Conservation (phyloP, 805 yeast species). For the Yarrowia sp. region DNA sequence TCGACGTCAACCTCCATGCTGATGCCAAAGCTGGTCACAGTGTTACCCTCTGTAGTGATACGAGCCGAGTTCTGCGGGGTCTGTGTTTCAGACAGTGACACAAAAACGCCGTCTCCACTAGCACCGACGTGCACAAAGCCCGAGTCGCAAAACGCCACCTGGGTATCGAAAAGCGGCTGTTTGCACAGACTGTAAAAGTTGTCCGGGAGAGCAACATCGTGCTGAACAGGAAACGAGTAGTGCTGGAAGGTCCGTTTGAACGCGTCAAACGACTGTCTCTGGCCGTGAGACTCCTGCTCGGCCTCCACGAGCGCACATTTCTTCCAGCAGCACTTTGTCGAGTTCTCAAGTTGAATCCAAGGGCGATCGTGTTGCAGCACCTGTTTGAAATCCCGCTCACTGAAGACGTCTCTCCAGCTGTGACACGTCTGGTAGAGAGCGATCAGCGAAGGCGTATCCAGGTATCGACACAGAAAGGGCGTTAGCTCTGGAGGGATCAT, state of each 20-base stretch:
- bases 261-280: neutral
- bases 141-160: neutral
- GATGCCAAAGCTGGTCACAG: neutral
- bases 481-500: constrained; percentile 16
- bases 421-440: neutral
- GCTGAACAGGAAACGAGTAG: neutral
- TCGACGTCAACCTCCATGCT: neutral
- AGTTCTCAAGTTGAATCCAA: constrained; percentile 11
- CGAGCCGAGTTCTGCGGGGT: neutral
- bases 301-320: neutral
- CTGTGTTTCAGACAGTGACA: neutral
- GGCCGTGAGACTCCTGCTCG: neutral
- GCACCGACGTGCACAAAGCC: neutral
- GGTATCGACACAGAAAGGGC: constrained; percentile 4
- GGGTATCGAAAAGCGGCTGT: neutral
- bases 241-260: neutral
- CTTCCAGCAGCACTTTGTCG: constrained; percentile 9
- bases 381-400: constrained; percentile 10
- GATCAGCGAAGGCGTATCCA: neutral
- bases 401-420: constrained; percentile 1
- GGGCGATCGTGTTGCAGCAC: constrained; percentile 11
- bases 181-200: constrained; percentile 2
- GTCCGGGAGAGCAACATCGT: neutral
- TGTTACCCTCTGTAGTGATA: neutral
- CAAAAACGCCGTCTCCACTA: neutral